These are phyloP conservation scores for Trametes meyenii DNA, from an alignment of 768 basidiomycete genomes.

Conservation along the genomic window DNA sequence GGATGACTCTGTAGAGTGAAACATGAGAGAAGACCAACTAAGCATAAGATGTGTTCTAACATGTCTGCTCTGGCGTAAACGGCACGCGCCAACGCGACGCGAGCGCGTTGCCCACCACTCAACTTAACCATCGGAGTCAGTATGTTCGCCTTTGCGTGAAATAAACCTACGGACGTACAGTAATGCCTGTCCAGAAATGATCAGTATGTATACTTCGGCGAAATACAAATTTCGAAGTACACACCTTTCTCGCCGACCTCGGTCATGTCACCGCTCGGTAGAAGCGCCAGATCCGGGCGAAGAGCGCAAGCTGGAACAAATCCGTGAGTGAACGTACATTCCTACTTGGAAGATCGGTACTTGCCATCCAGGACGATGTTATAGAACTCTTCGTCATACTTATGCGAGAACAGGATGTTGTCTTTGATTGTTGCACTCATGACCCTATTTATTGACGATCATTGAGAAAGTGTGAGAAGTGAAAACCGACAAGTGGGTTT, in stretches of 20 bases:
- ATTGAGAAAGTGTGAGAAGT: background rate
- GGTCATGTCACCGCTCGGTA: constrained; percentile 82
- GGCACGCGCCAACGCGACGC: constrained; percentile 82
- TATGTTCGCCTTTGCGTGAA: background rate
- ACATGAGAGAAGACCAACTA: background rate
- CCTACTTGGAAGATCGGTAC: background rate
- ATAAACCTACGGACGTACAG: constrained; percentile 45
- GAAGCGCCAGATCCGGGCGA: constrained; percentile 72
- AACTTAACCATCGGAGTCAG: constrained; percentile 42
- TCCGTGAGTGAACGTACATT: background rate
- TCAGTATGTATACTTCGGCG: constrained; percentile 33
- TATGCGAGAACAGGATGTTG: constrained; percentile 91
- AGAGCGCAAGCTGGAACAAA: constrained; percentile 62
- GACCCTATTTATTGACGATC: constrained; percentile 51
- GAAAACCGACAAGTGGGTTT: background rate
- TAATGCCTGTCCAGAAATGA: constrained; percentile 40
- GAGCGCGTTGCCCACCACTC: constrained; percentile 84
- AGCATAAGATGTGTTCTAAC: constrained; percentile 40
- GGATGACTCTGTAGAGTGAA: constrained; percentile 53
- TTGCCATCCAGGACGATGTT: constrained; percentile 78
- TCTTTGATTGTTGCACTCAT: constrained; percentile 84
- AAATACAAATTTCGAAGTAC: constrained; percentile 8
- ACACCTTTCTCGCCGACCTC: constrained; percentile 85
- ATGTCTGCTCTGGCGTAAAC: constrained; percentile 92
- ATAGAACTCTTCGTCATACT: constrained; percentile 86